These are phyloP conservation scores for Phaeosphaeriaceae sp. DNA, from an alignment of 2,329 filamentous ascomycete species.

Conservation along the genomic window DNA sequence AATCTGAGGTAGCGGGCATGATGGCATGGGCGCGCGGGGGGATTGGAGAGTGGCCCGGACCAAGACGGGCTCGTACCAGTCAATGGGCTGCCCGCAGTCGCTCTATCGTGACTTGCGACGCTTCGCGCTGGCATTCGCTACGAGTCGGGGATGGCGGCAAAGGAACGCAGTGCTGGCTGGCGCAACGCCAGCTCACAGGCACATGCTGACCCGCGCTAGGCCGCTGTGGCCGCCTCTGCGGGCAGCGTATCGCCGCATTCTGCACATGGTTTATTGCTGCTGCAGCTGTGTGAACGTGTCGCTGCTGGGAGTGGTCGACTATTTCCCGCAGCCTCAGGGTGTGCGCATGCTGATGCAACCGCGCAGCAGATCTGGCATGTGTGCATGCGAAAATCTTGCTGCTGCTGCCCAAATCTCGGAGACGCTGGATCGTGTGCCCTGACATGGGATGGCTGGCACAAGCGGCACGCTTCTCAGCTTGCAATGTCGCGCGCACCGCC, in stretches of 20 bases:
- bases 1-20: constrained; percentile 22
- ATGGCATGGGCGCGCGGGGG: constrained; percentile 26
- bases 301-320: constrained; percentile 35
- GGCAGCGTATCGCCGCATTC: constrained; percentile 41
- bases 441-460: constrained; percentile 3
- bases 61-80: constrained; percentile 26
- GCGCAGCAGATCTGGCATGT: constrained; percentile 24
- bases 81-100: constrained; percentile 29
- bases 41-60: constrained; percentile 16
- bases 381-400: constrained; percentile 21
- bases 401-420: constrained; percentile 31
- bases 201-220: constrained; percentile 21
- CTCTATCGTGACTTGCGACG: constrained; percentile 38
- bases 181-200: constrained; percentile 44
- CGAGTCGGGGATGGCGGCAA: constrained; percentile 34
- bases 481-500: not conserved
- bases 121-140: constrained; percentile 37
- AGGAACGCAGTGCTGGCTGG: constrained; percentile 24
- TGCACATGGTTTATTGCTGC: constrained; percentile 13
- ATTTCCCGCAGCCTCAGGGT: constrained; percentile 16
- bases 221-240: constrained; percentile 37
- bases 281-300: constrained; percentile 42
- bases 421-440: not conserved
- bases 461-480: constrained; percentile 6
- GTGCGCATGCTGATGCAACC: constrained; percentile 35